Evolutionary conservation across 768 basidiomycete species (phyloP).

Genomic region (Goffeauzyma gilvescens): DNA sequence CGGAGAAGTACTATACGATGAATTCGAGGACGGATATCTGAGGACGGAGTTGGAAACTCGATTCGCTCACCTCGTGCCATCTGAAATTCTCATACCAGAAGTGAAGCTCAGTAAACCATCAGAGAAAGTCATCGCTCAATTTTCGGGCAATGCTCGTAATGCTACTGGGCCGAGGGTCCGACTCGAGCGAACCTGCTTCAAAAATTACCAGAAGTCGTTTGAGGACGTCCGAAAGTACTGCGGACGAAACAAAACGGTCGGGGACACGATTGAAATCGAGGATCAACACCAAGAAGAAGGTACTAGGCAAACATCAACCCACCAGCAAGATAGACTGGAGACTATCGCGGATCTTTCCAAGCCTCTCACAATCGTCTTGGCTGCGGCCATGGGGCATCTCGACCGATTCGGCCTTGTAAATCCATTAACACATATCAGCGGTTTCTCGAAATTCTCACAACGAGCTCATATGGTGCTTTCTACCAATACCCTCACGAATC

Average conservation of each 20-base stretch:
- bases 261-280: not conserved
- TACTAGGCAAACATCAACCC: not conserved
- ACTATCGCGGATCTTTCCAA: conserved; percentile 49
- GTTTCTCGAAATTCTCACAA: conserved; percentile 57
- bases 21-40: conserved; percentile 48
- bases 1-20: conserved; percentile 84
- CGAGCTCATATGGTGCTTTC: conserved; percentile 70
- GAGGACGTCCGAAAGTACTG: conserved; percentile 20
- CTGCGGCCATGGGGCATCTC: conserved; percentile 52
- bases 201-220: conserved; percentile 50
- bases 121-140: conserved; percentile 47
- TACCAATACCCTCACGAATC: conserved; percentile 66
- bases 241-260: not conserved
- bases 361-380: conserved; percentile 41
- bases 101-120: conserved; percentile 47
- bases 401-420: conserved; percentile 53
- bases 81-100: conserved; percentile 54
- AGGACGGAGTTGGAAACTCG: conserved; percentile 48
- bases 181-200: conserved; percentile 44
- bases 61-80: conserved; percentile 62
- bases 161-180: conserved; percentile 33
- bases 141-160: no score
- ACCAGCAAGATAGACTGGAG: conserved; percentile 37
- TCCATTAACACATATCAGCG: conserved; percentile 53
- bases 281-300: conserved; percentile 21